Conservation (phyloP, 176 grass and related monocot genomes). For the Hordeum marinum region DNA sequence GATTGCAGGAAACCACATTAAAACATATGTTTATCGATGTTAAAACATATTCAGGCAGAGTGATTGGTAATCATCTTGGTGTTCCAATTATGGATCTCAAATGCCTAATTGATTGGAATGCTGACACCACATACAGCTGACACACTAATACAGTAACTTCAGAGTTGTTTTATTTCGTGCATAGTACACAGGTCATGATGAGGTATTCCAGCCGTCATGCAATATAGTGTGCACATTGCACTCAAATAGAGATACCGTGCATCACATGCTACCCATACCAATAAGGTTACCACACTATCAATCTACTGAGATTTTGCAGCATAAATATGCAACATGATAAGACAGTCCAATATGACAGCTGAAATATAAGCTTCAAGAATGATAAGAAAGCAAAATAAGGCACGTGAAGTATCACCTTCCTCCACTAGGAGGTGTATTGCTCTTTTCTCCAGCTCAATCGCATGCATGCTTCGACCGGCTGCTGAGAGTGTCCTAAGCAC, state of each 20-base stretch:
- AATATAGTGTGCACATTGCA: neutral
- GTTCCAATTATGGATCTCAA: neutral
- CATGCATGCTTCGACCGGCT: constrained; percentile 72
- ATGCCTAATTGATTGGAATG: neutral
- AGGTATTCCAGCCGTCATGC: neutral
- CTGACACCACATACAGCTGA: neutral
- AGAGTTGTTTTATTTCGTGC: neutral
- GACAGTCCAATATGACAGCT: neutral
- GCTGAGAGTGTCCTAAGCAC: constrained; percentile 76
- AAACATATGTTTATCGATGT: neutral
- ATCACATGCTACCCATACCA: neutral
- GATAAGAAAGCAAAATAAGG: constrained; percentile 10
- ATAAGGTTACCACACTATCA: neutral
- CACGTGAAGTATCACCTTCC: constrained; percentile 60
- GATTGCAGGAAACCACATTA: neutral
- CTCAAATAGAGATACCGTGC: neutral
- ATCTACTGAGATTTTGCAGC: neutral
- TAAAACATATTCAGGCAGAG: neutral
- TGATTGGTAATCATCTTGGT: neutral
- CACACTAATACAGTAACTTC: neutral
- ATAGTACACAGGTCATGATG: neutral
- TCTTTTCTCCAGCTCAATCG: constrained; percentile 82
- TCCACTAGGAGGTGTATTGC: constrained; percentile 85
- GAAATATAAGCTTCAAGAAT: neutral
- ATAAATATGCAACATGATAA: neutral